Percentiles rank a stretch among this genome's conserved stretches.
Evolutionary conservation across 1,284 basidiomycete species (phyloP).

Genomic region (Uromyces viciae-fabae): DNA sequence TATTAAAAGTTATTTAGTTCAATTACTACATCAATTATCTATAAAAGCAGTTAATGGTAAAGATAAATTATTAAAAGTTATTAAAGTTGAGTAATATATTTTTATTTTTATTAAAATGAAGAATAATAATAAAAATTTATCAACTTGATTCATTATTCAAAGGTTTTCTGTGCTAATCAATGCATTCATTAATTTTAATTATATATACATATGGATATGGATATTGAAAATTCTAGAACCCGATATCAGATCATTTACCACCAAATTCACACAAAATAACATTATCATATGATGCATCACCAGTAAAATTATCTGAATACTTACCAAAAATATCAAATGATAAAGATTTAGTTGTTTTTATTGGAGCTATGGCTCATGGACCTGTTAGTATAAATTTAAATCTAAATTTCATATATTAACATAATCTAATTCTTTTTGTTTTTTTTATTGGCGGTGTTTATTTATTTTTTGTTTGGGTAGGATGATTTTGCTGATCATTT

Average conservation of each 20-base stretch:
- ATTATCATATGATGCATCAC: slow-evolving; percentile 84
- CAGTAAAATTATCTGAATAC: slow-evolving; percentile 75
- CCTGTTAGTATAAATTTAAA: slow-evolving; percentile 49
- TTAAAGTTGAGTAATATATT: slow-evolving; percentile 72
- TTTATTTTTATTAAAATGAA: too few species aligned
- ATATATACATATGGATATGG: too few species aligned
- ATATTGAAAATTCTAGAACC: slow-evolving; percentile 64
- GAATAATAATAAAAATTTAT: too few species aligned
- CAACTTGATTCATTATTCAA: background rate
- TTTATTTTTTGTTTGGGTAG: slow-evolving; percentile 53
- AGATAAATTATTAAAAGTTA: slow-evolving; percentile 92
- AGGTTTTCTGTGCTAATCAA: too few species aligned
- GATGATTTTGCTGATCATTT: slow-evolving; percentile 97
- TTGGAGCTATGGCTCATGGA: slow-evolving; percentile 95
- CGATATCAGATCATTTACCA: slow-evolving; percentile 90
- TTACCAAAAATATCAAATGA: slow-evolving; percentile 76
- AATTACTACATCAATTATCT: slow-evolving; percentile 90
- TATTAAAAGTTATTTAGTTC: slow-evolving; percentile 94
- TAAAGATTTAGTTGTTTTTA: slow-evolving; percentile 88
- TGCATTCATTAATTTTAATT: too few species aligned
- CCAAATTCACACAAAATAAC: slow-evolving; percentile 94
- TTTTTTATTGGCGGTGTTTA: background rate
- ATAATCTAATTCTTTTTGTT: background rate
- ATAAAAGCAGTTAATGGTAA: slow-evolving; percentile 94
- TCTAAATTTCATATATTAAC: background rate